Conservation (phyloP, 2,329 filamentous ascomycete species). For the Neophaeococcomyces aloes region DNA sequence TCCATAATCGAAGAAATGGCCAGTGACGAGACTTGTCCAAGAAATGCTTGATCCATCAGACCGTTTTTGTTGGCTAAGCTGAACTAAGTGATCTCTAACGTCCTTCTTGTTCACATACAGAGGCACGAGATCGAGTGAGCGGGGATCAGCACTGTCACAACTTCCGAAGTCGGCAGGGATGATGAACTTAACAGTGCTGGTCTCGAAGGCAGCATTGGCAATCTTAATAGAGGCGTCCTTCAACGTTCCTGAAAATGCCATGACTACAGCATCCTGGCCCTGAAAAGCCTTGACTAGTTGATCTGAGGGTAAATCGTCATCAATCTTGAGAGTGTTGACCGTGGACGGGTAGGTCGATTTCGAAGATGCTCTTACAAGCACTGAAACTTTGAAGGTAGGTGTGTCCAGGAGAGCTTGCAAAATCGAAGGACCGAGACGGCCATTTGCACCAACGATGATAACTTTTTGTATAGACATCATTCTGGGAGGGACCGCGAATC, state of each 20-base stretch:
- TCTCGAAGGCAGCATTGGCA: constrained; percentile 9
- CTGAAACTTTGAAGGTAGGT: constrained; percentile 4
- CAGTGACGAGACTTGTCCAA: constrained; percentile 10
- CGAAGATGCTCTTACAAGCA: constrained; percentile 6
- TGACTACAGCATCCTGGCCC: constrained; percentile 9
- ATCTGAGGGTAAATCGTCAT: constrained; percentile 5
- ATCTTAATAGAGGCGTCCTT: constrained; percentile 7
- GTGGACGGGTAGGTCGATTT: constrained; percentile 7
- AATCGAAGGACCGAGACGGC: constrained; percentile 6
- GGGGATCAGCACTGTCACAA: constrained; percentile 7
- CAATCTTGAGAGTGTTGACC: constrained; percentile 1
- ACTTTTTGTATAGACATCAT: constrained; percentile 6
- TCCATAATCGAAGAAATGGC: constrained; percentile 11
- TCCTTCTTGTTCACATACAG: constrained; percentile 25
- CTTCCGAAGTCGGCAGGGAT: constrained; percentile 13
- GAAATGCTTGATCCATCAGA: neutral
- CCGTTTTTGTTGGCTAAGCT: constrained; percentile 18
- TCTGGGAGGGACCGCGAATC: neutral
- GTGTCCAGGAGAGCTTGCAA: constrained; percentile 6
- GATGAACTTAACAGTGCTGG: constrained; percentile 8
- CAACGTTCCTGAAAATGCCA: constrained; percentile 6
- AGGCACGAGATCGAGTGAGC: constrained; percentile 21
- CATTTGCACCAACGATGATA: constrained; percentile 6
- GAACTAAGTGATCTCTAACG: constrained; percentile 20
- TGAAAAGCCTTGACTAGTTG: constrained; percentile 6